Evolutionary conservation across 768 basidiomycete genomes (phyloP).

Genomic region (Sutorius australiensis): DNA sequence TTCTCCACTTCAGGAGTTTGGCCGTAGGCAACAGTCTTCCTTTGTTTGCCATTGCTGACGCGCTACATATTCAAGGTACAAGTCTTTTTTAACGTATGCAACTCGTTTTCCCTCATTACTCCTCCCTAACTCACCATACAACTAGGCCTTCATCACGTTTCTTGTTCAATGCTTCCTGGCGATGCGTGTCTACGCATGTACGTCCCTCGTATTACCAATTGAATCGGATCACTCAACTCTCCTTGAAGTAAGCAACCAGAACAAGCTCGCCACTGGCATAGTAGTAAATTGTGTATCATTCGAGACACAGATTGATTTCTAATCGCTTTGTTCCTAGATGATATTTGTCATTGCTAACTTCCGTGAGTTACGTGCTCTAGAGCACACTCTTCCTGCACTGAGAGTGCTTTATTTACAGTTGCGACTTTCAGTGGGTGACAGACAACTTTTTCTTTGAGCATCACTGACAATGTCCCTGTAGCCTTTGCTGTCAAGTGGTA

Average conservation of each 20-base stretch:
- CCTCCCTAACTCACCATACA: not conserved
- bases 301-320: not conserved
- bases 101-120: not conserved
- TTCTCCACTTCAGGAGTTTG: constrained; percentile 15
- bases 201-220: constrained; percentile 12
- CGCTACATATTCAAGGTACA: constrained; percentile 34
- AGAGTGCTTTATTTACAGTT: constrained; percentile 14
- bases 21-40: constrained; percentile 12
- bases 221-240: not conserved
- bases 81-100: constrained; percentile 44
- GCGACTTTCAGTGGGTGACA: constrained; percentile 31
- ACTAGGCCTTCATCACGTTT: constrained; percentile 39
- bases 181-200: constrained; percentile 47
- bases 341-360: constrained; percentile 41
- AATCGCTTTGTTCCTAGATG: constrained; percentile 3
- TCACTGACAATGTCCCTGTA: constrained; percentile 15
- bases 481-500: constrained; percentile 37
- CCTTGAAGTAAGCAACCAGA: constrained; percentile 47
- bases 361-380: constrained; percentile 4
- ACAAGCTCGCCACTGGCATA: constrained; percentile 32
- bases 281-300: constrained; percentile 20
- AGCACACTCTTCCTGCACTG: not conserved
- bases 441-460: not conserved
- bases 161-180: constrained; percentile 55
- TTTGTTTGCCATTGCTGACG: constrained; percentile 2